phyloP scores from a whole-genome alignment of 495 filamentous ascomycete genomes.

The Poronia punctata region DNA sequence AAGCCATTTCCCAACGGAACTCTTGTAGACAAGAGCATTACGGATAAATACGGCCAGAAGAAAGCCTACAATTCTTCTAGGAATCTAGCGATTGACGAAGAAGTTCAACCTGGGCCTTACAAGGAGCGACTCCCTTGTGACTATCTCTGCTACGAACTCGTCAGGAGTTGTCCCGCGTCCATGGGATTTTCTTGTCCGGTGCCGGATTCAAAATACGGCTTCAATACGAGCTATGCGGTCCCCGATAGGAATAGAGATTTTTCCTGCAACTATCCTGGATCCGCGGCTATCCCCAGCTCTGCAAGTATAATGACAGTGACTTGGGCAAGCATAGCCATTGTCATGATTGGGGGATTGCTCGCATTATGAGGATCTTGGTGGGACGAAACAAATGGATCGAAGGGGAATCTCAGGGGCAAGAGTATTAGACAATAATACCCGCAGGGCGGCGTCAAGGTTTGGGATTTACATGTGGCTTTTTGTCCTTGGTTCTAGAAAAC shows the following conservation, averaged over 20 bases:
- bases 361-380: conserved; percentile 5
- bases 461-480: background rate
- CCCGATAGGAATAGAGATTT: conserved; percentile 1
- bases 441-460: conserved; percentile 11
- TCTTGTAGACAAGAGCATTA: conserved; percentile 29
- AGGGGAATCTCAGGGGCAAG: conserved; percentile 1
- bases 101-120: conserved; percentile 78
- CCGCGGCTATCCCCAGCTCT: conserved; percentile 28
- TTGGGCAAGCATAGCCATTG: conserved; percentile 13
- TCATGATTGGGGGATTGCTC: conserved; percentile 10
- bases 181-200: conserved; percentile 73
- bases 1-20: conserved; percentile 64
- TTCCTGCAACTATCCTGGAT: conserved; percentile 43
- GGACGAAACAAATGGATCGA: conserved; percentile 13
- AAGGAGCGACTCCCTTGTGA: conserved; percentile 86
- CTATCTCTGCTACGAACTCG: conserved; percentile 74
- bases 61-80: conserved; percentile 49
- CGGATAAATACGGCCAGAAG: conserved; percentile 13
- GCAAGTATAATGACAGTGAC: conserved; percentile 9
- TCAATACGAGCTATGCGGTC: conserved; percentile 61
- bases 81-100: conserved; percentile 61
- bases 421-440: conserved; percentile 7
- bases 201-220: conserved; percentile 36
- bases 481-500: conserved; percentile 2
- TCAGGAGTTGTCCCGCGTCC: conserved; percentile 73